These are phyloP conservation scores for Mucor irregularis DNA, from an alignment of 371 early-diverging fungal genomes.

Conservation along the genomic window DNA sequence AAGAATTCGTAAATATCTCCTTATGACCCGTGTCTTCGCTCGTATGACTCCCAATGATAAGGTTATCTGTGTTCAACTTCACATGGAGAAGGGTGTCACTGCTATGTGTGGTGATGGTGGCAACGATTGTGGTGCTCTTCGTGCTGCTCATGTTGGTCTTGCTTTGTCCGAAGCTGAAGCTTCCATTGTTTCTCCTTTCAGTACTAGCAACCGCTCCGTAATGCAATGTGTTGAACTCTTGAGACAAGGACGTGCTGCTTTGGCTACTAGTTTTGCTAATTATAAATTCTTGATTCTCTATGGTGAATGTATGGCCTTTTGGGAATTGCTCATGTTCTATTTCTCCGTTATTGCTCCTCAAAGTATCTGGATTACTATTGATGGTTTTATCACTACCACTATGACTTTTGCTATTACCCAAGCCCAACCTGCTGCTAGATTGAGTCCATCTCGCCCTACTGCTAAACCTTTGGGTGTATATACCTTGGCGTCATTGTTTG, in stretches of 20 bases:
- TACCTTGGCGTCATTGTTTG: conserved; percentile 67
- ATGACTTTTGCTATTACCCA: conserved; percentile 73
- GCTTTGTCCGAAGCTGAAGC: conserved; percentile 82
- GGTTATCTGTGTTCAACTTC: conserved; percentile 67
- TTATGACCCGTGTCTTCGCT: conserved; percentile 69
- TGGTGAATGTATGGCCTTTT: conserved; percentile 72
- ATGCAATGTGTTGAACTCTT: conserved; percentile 72
- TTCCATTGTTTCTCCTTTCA: conserved; percentile 85
- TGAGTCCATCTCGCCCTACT: conserved; percentile 68
- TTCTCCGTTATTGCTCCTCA: conserved; percentile 64
- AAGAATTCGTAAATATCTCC: conserved; percentile 45
- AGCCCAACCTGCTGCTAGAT: conserved; percentile 58
- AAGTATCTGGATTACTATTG: conserved; percentile 75
- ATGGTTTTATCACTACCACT: conserved; percentile 68
- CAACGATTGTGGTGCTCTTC: conserved; percentile 94
- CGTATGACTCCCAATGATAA: conserved; percentile 82
- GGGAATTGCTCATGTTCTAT: conserved; percentile 72
- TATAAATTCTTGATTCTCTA: conserved; percentile 84
- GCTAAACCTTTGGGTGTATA: conserved; percentile 77
- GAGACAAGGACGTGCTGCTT: conserved; percentile 72
- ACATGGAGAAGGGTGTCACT: conserved; percentile 74
- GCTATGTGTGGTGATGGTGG: conserved; percentile 97
- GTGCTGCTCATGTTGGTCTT: conserved; percentile 88
- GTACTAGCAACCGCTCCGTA: conserved; percentile 61
- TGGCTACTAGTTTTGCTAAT: conserved; percentile 74